Evolutionary conservation across 2,329 filamentous ascomycete genomes (phyloP).

Genomic region (Fusarium newnesense): DNA sequence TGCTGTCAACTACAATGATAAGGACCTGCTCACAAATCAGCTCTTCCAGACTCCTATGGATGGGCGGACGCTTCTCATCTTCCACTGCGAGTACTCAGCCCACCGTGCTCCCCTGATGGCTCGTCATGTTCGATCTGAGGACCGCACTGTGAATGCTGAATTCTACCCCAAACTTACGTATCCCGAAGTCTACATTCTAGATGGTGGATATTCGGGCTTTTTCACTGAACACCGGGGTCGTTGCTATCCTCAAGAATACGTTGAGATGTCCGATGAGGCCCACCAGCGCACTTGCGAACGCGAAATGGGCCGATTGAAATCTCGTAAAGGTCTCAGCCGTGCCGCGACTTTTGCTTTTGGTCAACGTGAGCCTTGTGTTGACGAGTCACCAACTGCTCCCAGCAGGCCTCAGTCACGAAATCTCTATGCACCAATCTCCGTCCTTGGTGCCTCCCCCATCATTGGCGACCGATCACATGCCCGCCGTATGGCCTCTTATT

Average conservation of each 20-base stretch:
- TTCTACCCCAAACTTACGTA: constrained; percentile 91
- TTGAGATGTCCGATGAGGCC: constrained; percentile 94
- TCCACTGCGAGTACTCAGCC: constrained; percentile 98
- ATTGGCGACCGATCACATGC: constrained; percentile 62
- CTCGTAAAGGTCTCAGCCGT: constrained; percentile 84
- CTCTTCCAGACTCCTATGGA: constrained; percentile 77
- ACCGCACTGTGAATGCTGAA: constrained; percentile 86
- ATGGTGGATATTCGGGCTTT: constrained; percentile 96
- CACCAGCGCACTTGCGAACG: constrained; percentile 94
- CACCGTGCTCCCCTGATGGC: constrained; percentile 97
- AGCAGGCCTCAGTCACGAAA: constrained; percentile 54
- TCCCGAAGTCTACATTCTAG: constrained; percentile 95
- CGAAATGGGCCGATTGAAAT: constrained; percentile 92
- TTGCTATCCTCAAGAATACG: constrained; percentile 94
- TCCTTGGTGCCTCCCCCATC: constrained; percentile 59
- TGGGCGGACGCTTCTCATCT: constrained; percentile 82
- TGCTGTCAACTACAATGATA: constrained; percentile 96
- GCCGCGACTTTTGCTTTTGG: constrained; percentile 97
- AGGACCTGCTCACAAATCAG: constrained; percentile 82
- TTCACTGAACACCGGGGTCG: constrained; percentile 80
- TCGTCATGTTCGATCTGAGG: constrained; percentile 88
- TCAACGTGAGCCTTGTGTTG: constrained; percentile 67
- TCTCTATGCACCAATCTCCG: constrained; percentile 51
- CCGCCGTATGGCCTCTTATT: constrained; percentile 74
- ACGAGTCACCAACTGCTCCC: constrained; percentile 69